These are phyloP conservation scores for Penicillium paneum DNA, from an alignment of 2,329 filamentous ascomycete genomes.

Conservation along the genomic window DNA sequence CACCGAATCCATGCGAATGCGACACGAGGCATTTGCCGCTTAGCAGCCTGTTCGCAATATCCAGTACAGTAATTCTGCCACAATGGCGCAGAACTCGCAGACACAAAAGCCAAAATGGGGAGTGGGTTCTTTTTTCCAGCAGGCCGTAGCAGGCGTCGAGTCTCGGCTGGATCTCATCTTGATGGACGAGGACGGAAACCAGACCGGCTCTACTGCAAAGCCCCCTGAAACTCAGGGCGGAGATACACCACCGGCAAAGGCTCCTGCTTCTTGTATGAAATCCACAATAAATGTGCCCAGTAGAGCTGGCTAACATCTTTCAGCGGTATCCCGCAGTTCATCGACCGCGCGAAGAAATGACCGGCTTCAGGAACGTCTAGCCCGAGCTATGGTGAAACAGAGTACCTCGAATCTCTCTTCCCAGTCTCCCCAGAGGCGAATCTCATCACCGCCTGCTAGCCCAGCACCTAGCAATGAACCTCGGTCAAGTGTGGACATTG, in stretches of 20 bases:
- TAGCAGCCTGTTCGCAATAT: conserved; percentile 15
- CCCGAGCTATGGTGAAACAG: conserved; percentile 78
- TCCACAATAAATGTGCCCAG: neutral
- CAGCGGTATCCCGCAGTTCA: conserved; percentile 59
- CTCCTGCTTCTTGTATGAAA: conserved; percentile 30
- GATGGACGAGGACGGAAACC: conserved; percentile 67
- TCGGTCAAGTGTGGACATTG: conserved; percentile 39
- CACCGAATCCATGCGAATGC: conserved; percentile 22
- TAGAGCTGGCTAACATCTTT: conserved; percentile 24
- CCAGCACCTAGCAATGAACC: conserved; percentile 46
- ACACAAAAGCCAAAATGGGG: conserved; percentile 66
- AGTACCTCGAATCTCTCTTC: conserved; percentile 51
- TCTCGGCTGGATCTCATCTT: conserved; percentile 89
- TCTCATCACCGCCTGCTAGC: conserved; percentile 54
- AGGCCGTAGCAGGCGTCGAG: conserved; percentile 90
- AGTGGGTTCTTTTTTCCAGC: conserved; percentile 67
- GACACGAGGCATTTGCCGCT: conserved; percentile 19
- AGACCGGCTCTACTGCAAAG: conserved; percentile 26
- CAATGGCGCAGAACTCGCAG: conserved; percentile 35
- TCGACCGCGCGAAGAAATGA: conserved; percentile 70
- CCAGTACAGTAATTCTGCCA: conserved; percentile 5
- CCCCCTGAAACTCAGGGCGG: conserved; percentile 37
- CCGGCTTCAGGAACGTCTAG: conserved; percentile 82
- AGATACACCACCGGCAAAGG: conserved; percentile 22
- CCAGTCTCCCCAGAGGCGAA: conserved; percentile 48